phyloP scores from a whole-genome alignment of 2,329 filamentous ascomycete genomes.

The Neopestalotiopsis sp. region DNA sequence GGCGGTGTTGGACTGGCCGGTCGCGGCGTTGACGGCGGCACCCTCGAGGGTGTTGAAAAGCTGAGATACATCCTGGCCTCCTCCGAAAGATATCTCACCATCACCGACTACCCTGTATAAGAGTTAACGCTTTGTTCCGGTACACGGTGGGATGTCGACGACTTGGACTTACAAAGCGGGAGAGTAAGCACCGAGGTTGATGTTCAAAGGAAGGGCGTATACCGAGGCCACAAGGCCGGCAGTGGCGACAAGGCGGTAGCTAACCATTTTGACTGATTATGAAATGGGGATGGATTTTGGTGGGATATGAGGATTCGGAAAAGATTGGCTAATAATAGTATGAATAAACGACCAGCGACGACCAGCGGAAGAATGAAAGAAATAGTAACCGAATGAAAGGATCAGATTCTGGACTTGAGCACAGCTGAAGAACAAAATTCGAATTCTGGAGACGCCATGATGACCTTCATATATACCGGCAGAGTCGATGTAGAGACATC shows the following conservation, averaged over 20 bases:
- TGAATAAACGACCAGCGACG: slow-evolving; percentile 42
- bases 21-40: slow-evolving; percentile 27
- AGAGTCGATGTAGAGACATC: slow-evolving; percentile 14
- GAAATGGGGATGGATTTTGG: slow-evolving; percentile 20
- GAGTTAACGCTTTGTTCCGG: slow-evolving; percentile 25
- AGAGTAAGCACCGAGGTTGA: slow-evolving; percentile 51
- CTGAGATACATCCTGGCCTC: slow-evolving; percentile 49
- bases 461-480: slow-evolving; percentile 39
- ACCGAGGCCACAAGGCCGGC: slow-evolving; percentile 42
- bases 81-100: slow-evolving; percentile 43
- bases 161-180: slow-evolving; percentile 44
- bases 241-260: slow-evolving; percentile 41
- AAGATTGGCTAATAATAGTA: slow-evolving; percentile 31
- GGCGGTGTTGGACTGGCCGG: slow-evolving; percentile 23
- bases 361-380: slow-evolving; percentile 39
- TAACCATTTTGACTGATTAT: slow-evolving; percentile 40
- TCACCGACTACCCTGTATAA: slow-evolving; percentile 40
- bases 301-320: slow-evolving; percentile 20
- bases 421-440: slow-evolving; percentile 35
- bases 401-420: slow-evolving; percentile 36
- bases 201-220: slow-evolving; percentile 45
- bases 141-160: background rate
- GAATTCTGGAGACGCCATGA: slow-evolving; percentile 19
- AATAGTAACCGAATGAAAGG: slow-evolving; percentile 32
- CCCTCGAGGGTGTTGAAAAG: slow-evolving; percentile 53